Evolutionary conservation across 352 stramenopile species (phyloP).

Genomic region (Phytophthora nicotianae): DNA sequence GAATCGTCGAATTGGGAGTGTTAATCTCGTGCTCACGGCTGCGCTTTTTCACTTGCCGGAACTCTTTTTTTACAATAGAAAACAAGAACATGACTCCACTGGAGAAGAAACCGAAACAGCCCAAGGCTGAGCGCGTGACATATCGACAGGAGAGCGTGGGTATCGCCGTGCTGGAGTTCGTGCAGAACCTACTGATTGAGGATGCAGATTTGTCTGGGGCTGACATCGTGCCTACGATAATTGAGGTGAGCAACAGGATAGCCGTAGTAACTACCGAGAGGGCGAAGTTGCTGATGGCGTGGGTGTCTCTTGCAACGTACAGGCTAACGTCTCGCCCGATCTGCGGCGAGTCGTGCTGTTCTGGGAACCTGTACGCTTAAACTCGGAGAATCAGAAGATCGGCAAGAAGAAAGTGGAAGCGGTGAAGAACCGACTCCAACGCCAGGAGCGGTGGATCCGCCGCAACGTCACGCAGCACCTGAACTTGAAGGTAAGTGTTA

Average conservation of each 20-base stretch:
- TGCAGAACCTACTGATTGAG: slow-evolving; percentile 73
- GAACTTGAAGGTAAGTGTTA: slow-evolving; percentile 74
- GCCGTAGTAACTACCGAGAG: not conserved
- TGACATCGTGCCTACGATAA: slow-evolving; percentile 69
- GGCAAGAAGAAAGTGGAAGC: slow-evolving; percentile 75
- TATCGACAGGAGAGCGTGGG: slow-evolving; percentile 80
- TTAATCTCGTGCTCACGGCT: slow-evolving; percentile 5
- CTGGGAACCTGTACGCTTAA: slow-evolving; percentile 72
- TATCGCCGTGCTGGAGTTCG: slow-evolving; percentile 64
- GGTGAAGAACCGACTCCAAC: slow-evolving; percentile 66
- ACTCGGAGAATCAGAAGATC: slow-evolving; percentile 76
- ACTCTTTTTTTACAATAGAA: slow-evolving; percentile 45
- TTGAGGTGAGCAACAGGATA: slow-evolving; percentile 49
- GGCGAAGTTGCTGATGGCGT: not conserved
- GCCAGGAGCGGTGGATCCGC: slow-evolving; percentile 71
- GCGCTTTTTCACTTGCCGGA: not conserved
- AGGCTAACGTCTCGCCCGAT: slow-evolving; percentile 76
- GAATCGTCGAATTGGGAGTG: not conserved
- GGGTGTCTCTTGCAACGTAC: not conserved
- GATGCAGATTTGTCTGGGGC: slow-evolving; percentile 62
- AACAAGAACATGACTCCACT: slow-evolving; percentile 71
- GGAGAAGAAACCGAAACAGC: slow-evolving; percentile 73
- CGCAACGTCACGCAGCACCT: slow-evolving; percentile 73
- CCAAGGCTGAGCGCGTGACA: slow-evolving; percentile 65
- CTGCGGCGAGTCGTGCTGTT: slow-evolving; percentile 69